phyloP scores from a whole-genome alignment of 2,329 filamentous ascomycete species.

The Akanthomyces uredinophilus region DNA sequence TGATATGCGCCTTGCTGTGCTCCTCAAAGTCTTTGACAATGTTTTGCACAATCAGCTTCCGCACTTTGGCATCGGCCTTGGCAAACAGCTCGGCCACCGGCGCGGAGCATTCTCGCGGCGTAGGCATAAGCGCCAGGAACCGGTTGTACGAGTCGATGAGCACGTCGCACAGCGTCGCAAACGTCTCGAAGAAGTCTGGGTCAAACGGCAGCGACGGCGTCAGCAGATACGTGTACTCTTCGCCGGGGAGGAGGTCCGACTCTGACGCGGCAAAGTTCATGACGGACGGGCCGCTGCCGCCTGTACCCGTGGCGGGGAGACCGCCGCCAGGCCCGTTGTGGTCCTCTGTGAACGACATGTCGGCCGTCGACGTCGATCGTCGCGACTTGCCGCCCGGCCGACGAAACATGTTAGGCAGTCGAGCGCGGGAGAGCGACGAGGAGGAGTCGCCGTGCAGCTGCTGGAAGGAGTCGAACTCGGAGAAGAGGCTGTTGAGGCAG shows the following conservation, averaged over 20 bases:
- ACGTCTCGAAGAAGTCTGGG: slow-evolving; percentile 94
- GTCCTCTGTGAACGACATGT: slow-evolving; percentile 26
- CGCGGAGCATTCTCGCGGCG: slow-evolving; percentile 65
- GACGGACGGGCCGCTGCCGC: slow-evolving; percentile 37
- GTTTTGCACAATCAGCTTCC: slow-evolving; percentile 83
- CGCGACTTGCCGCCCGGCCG: slow-evolving; percentile 56
- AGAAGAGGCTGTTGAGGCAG: slow-evolving; percentile 75
- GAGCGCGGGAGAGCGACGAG: slow-evolving; percentile 67
- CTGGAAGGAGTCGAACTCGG: slow-evolving; percentile 93
- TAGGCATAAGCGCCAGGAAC: slow-evolving; percentile 69
- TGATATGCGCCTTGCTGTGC: slow-evolving; percentile 67
- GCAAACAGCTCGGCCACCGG: slow-evolving; percentile 77
- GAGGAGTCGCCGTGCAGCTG: slow-evolving; percentile 74
- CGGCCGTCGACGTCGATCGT: slow-evolving; percentile 46
- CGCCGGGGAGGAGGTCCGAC: slow-evolving; percentile 68
- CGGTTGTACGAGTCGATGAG: slow-evolving; percentile 87
- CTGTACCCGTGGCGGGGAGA: slow-evolving; percentile 24
- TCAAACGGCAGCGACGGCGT: slow-evolving; percentile 94
- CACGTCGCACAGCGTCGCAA: slow-evolving; percentile 91
- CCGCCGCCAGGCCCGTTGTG: slow-evolving; percentile 26
- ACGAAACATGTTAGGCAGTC: slow-evolving; percentile 80
- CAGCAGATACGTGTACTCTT: slow-evolving; percentile 82
- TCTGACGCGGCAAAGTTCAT: slow-evolving; percentile 56
- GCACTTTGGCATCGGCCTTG: slow-evolving; percentile 79
- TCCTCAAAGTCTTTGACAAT: slow-evolving; percentile 94